Conservation (phyloP, 805 yeast species). For the Candida mattraensis region DNA sequence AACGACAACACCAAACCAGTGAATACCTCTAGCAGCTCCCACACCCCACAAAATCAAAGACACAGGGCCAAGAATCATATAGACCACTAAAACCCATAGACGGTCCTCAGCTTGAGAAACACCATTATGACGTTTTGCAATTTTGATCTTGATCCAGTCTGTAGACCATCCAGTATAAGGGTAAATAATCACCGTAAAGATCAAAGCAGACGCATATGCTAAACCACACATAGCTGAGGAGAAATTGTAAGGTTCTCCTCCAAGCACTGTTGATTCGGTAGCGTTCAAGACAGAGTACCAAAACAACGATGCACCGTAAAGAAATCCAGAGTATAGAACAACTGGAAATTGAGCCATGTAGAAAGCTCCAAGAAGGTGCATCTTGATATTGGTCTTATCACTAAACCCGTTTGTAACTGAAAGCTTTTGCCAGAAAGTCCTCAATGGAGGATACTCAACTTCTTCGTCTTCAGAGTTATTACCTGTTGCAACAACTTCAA, state of each 20-base stretch:
- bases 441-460: slow-evolving; percentile 29
- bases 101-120: slow-evolving; percentile 56
- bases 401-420: slow-evolving; percentile 40
- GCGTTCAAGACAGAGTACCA: slow-evolving; percentile 52
- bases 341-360: slow-evolving; percentile 48
- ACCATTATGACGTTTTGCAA: slow-evolving; percentile 53
- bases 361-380: slow-evolving; percentile 37
- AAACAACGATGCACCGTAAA: slow-evolving; percentile 48
- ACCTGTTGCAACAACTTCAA: slow-evolving; percentile 8
- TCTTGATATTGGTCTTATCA: slow-evolving; percentile 28
- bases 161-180: slow-evolving; percentile 49
- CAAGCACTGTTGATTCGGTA: slow-evolving; percentile 45
- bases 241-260: slow-evolving; percentile 51
- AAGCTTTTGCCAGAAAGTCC: slow-evolving; percentile 44
- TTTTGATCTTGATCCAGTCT: slow-evolving; percentile 47
- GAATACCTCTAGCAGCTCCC: slow-evolving; percentile 52
- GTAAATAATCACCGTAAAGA: slow-evolving; percentile 46
- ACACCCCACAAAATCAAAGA: slow-evolving; percentile 65
- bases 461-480: slow-evolving; percentile 29
- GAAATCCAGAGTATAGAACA: slow-evolving; percentile 59
- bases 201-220: slow-evolving; percentile 52
- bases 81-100: slow-evolving; percentile 48
- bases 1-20: slow-evolving; percentile 54
- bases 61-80: slow-evolving; percentile 49
- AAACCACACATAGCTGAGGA: slow-evolving; percentile 47